Evolutionary conservation across 345 rosid species (phyloP).

Genomic region (Kernera saxatilis): DNA sequence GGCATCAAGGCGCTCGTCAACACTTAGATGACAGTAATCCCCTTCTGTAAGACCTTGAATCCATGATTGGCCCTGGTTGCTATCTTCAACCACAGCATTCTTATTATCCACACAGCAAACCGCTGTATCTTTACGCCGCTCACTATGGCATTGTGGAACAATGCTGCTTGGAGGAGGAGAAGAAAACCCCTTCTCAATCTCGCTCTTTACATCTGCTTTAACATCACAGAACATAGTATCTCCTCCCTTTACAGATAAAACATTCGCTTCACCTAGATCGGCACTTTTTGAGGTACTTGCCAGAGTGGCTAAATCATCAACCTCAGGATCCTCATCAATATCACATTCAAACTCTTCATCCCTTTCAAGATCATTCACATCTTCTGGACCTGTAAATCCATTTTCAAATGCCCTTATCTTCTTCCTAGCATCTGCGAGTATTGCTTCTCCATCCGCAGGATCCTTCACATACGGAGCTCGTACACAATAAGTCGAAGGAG

Average conservation of each 20-base stretch:
- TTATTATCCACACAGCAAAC: slow-evolving; percentile 38
- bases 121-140: slow-evolving; percentile 35
- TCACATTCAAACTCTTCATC: slow-evolving; percentile 90
- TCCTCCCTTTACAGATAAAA: slow-evolving; percentile 42
- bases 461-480: slow-evolving; percentile 90
- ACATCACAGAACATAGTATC: slow-evolving; percentile 33
- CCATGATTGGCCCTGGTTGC: slow-evolving; percentile 81
- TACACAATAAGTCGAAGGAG: slow-evolving; percentile 97
- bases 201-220: slow-evolving; percentile 34
- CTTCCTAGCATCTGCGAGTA: slow-evolving; percentile 86
- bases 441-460: slow-evolving; percentile 88
- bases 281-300: slow-evolving; percentile 42
- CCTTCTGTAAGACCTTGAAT: slow-evolving; percentile 92
- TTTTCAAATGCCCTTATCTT: slow-evolving; percentile 89
- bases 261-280: slow-evolving; percentile 37
- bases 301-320: slow-evolving; percentile 68
- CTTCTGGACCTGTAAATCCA: slow-evolving; percentile 79
- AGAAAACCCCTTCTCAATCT: slow-evolving; percentile 37
- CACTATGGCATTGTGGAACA: slow-evolving; percentile 30
- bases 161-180: slow-evolving; percentile 38
- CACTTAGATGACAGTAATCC: slow-evolving; percentile 88
- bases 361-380: slow-evolving; percentile 80
- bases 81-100: slow-evolving; percentile 68
- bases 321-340: slow-evolving; percentile 92
- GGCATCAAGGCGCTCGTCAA: slow-evolving; percentile 92